Base-by-base conservation (phyloP, 495 filamentous ascomycete genomes). In the Pyronema domesticum region DNA sequence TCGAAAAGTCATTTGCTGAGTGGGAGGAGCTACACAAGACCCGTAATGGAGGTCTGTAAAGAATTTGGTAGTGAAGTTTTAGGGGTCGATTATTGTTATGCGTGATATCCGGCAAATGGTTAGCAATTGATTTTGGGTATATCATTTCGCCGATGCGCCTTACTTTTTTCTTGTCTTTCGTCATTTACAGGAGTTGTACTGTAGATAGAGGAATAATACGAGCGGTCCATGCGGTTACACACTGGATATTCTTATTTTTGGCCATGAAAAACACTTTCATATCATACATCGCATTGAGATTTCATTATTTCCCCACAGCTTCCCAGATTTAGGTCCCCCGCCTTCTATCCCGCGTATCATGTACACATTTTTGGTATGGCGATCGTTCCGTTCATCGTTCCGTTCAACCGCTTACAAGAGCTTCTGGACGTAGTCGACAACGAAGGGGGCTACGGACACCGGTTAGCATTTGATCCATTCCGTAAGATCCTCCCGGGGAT, bases 1-100 rank as follows among this genome's bases (percentile, higher is more conserved):
- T 93, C 56, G 77, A 80, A 65, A 83, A 79, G 61, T 85, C 93
- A 51, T 91, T 85, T 61, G 76, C 77, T 5, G 83, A 82, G 53
- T 87, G 83, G 75, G 78, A 87, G 62, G 77, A 76, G 60, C 69
- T 74, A 43, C 71, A 75, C 17, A 68, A 71, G 37, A 18, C 49
- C 40, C 60, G 57, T 50, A 56, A 34, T 13, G 47, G 23, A 8
- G 30, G 42, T 56, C 23, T 65, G 56, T 43, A 44, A 43, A 14
- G 17, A 14, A 19, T 42, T 48, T 51, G 37, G 17, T 36, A 46
- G 36, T 9, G 10, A 14, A 44, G 13, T 30, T 30, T 30, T 30
- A 30, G 23, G 46, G 19, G 4, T 49, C n/a, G 4, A 23, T 15
- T 5, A 30, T 30, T 30, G 23, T 30, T 30, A 30, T 30, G 23